These are phyloP conservation scores for Sporormia fimetaria DNA, from an alignment of 495 filamentous ascomycete species.

Conservation along the genomic window DNA sequence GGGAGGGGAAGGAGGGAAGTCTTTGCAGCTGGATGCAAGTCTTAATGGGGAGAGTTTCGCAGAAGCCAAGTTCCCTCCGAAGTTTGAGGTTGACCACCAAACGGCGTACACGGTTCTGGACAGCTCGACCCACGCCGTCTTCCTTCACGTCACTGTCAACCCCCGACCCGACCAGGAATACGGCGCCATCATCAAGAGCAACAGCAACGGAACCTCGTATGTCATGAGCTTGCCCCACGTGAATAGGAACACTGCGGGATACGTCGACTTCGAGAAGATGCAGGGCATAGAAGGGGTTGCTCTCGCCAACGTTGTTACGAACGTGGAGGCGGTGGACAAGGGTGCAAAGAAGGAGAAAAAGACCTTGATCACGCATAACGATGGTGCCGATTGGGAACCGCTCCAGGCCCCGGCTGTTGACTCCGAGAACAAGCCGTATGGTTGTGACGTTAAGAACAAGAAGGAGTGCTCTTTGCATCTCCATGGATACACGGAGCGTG, in stretches of 20 bases:
- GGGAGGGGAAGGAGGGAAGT: slow-evolving; percentile 47
- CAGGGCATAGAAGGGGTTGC: slow-evolving; percentile 80
- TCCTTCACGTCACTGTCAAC: slow-evolving; percentile 77
- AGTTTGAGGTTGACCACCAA: slow-evolving; percentile 63
- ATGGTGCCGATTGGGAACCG: slow-evolving; percentile 74
- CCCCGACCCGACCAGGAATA: slow-evolving; percentile 48
- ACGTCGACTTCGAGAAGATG: slow-evolving; percentile 95
- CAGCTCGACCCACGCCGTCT: slow-evolving; percentile 82
- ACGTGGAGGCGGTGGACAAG: slow-evolving; percentile 48
- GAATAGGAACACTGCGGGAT: slow-evolving; percentile 62
- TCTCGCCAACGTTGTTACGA: slow-evolving; percentile 73
- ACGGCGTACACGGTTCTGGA: slow-evolving; percentile 85
- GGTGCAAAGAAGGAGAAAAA: slow-evolving; percentile 66
- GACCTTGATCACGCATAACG: slow-evolving; percentile 89
- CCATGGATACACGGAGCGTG: slow-evolving; percentile 86
- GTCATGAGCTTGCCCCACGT: slow-evolving; percentile 66
- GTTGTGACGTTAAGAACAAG: slow-evolving; percentile 47
- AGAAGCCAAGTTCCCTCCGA: slow-evolving; percentile 69
- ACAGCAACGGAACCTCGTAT: slow-evolving; percentile 94
- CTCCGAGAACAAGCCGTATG: slow-evolving; percentile 54
- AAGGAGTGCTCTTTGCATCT: slow-evolving; percentile 77
- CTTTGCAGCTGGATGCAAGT: slow-evolving; percentile 66
- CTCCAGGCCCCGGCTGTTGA: slow-evolving; percentile 58
- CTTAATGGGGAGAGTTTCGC: slow-evolving; percentile 75
- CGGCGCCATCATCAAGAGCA: slow-evolving; percentile 90